These are phyloP conservation scores for Diaporthe australafricana DNA, from an alignment of 2,329 filamentous ascomycete species.

Conservation along the genomic window DNA sequence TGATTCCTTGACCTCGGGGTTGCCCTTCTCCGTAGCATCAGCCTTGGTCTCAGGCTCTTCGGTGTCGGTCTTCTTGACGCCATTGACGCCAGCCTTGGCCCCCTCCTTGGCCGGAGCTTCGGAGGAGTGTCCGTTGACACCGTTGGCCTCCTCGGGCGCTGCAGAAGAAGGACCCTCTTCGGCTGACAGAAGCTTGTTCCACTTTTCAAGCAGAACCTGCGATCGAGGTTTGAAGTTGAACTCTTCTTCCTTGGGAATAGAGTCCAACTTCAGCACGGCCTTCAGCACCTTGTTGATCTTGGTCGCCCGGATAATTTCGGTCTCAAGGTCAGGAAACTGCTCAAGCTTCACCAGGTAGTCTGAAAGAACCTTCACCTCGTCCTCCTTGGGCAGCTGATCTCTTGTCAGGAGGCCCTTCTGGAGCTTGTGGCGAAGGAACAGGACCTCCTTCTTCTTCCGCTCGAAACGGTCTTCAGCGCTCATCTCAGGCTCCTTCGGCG, in stretches of 20 bases:
- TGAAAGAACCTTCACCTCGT: slow-evolving; percentile 84
- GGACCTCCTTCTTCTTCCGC: slow-evolving; percentile 80
- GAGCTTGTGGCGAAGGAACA: slow-evolving; percentile 93
- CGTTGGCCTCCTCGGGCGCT: slow-evolving; percentile 53
- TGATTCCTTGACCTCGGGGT: slow-evolving; percentile 45
- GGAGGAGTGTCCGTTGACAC: slow-evolving; percentile 59
- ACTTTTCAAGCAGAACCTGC: slow-evolving; percentile 82
- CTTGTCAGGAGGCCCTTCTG: slow-evolving; percentile 93
- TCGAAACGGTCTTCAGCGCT: slow-evolving; percentile 67
- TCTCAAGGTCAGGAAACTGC: slow-evolving; percentile 82
- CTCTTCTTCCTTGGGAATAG: slow-evolving; percentile 89
- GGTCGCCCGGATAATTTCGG: slow-evolving; percentile 86
- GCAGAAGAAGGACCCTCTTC: slow-evolving; percentile 52
- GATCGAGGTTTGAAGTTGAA: slow-evolving; percentile 90
- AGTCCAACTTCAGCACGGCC: slow-evolving; percentile 87
- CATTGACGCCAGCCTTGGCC: slow-evolving; percentile 43
- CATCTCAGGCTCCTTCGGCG: slow-evolving; percentile 67
- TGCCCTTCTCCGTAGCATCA: slow-evolving; percentile 49
- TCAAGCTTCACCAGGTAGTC: slow-evolving; percentile 86
- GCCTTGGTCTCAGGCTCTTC: slow-evolving; percentile 45
- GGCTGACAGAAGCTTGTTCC: slow-evolving; percentile 83
- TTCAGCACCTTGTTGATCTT: slow-evolving; percentile 99
- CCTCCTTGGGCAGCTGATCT: slow-evolving; percentile 86
- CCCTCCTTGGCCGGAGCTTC: slow-evolving; percentile 55
- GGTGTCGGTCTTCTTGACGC: slow-evolving; percentile 46